phyloP scores from a whole-genome alignment of 345 rosid species.

The Hirschfeldia incana region DNA sequence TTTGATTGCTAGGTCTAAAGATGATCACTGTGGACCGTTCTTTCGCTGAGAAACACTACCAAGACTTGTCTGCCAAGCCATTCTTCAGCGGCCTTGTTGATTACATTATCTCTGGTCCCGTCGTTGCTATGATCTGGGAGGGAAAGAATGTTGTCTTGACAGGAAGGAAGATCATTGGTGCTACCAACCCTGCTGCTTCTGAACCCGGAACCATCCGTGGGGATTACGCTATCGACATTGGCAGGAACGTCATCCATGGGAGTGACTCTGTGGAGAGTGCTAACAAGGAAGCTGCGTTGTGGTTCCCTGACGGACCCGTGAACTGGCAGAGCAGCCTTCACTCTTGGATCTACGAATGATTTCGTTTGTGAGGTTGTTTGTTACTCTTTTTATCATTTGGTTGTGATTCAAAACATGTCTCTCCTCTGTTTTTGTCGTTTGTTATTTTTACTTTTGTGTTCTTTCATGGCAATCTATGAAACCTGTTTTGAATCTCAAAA shows the following conservation, averaged over 20 bases:
- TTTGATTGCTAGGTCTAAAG: not conserved
- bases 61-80: not conserved
- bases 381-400: not conserved
- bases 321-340: constrained; percentile 69
- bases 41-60: not conserved
- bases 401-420: not conserved
- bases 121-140: not conserved
- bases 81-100: not conserved
- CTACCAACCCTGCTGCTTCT: not conserved
- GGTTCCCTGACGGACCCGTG: constrained; percentile 83
- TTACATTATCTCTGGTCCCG: not conserved
- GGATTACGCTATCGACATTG: not conserved
- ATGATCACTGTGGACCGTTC: not conserved
- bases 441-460: too few species aligned
- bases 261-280: not conserved
- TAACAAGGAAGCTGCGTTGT: constrained; percentile 22
- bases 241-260: not conserved
- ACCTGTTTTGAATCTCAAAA: too few species aligned
- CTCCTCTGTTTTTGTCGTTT: not conserved
- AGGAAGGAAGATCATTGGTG: not conserved
- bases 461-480: too few species aligned
- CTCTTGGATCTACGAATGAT: constrained; percentile 37
- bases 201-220: not conserved
- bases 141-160: not conserved
- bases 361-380: not conserved